Evolutionary conservation across 2,329 filamentous ascomycete species (phyloP).

Genomic region (Aspergillus sp.): DNA sequence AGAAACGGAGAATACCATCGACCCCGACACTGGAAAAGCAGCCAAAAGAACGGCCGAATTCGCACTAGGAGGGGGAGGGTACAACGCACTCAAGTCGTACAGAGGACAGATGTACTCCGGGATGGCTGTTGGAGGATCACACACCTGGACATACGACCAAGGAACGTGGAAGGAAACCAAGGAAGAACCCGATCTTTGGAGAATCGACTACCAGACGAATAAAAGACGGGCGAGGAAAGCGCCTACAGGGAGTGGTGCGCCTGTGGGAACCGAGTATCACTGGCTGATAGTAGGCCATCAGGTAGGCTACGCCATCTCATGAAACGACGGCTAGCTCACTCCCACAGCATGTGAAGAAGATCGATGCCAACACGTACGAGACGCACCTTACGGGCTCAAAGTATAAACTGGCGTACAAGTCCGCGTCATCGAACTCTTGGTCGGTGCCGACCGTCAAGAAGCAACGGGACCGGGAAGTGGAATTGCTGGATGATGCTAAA

Average conservation of each 20-base stretch:
- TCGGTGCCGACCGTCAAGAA: slow-evolving; percentile 38
- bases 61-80: slow-evolving; percentile 21
- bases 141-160: slow-evolving; percentile 42
- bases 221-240: slow-evolving; percentile 36
- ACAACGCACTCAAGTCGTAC: slow-evolving; percentile 37
- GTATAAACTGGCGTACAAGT: slow-evolving; percentile 41
- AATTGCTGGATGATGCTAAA: slow-evolving; percentile 38
- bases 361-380: slow-evolving; percentile 41
- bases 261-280: slow-evolving; percentile 39
- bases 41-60: slow-evolving; percentile 2
- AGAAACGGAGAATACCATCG: slow-evolving; percentile 15
- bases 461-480: slow-evolving; percentile 37
- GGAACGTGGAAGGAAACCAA: slow-evolving; percentile 41
- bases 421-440: slow-evolving; percentile 32
- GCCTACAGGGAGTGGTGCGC: slow-evolving; percentile 37
- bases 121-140: slow-evolving; percentile 41
- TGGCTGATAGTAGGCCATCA: slow-evolving; percentile 40
- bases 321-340: background rate
- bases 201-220: slow-evolving; percentile 35
- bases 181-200: slow-evolving; percentile 39
- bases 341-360: slow-evolving; percentile 35
- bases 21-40: background rate
- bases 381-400: slow-evolving; percentile 37
- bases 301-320: slow-evolving; percentile 19
- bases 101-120: slow-evolving; percentile 40